Evolutionary conservation across 306 rosid species (phyloP), one percentile per base, ranked within the genome.

Genomic region (Trifolium pratense): DNA sequence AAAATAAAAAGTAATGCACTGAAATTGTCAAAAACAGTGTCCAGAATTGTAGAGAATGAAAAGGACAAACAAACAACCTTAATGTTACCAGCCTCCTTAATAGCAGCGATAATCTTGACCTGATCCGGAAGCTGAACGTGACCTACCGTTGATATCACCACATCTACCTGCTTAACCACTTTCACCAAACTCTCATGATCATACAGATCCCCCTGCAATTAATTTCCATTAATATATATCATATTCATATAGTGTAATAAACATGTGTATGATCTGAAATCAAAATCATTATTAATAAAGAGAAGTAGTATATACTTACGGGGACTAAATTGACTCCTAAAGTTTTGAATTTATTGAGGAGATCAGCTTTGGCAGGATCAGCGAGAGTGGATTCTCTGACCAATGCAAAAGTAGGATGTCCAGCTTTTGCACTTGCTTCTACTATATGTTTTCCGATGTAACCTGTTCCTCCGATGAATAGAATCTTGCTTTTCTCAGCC

Each of bases 381-480:
- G 89, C 78, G 39, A 87, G 16, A 0, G 96, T 84, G 84, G 79
- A 72, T 84, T 88, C 89, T 67, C 98, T 81, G n/a, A 88, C 78
- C 60, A 93, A 52, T 68, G 88, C 94, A 68, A 89, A 91, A 21
- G 98, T 93, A 16, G 92, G 91, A 49, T 93, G 90, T 3, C 87
- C 93, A 2, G 89, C 68, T 68, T 88, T 89, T 1, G 85, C 88
- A 77, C 98, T 89, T 23, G 98, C 98, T 81, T 86, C 91, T 12
- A 91, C 96, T 4, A 93, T 43, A 57, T 71, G 73, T 76, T 88
- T 93, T 0, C 98, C 98, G 42, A 91, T 88, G 83, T 89, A 93
- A 1, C 98, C 97, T 13, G 97, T 93, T 31, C 98, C 96, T 80
- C 98, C 98, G 49, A 93, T 91, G 17, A 93, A 66, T 91, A 93